phyloP scores from a whole-genome alignment of 148 eudicot genomes.

The Cornus kousa region DNA sequence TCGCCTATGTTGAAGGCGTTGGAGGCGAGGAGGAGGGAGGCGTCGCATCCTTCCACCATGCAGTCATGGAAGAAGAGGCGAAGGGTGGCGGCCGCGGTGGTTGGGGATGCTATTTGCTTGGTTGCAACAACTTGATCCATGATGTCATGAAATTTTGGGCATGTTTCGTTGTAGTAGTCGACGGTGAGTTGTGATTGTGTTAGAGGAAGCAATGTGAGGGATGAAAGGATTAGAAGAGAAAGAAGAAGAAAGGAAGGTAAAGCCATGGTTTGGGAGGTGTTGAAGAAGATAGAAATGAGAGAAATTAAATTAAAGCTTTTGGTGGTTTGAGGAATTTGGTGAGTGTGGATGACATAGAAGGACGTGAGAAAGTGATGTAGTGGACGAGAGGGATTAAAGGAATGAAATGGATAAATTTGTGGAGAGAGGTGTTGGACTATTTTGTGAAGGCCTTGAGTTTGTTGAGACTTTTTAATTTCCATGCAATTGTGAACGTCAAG shows the following conservation, averaged over 20 bases:
- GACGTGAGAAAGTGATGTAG: not conserved
- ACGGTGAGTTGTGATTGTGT: not conserved
- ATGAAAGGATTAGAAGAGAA: not conserved
- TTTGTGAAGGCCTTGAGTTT: no score
- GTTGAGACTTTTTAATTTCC: no score
- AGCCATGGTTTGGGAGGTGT: not conserved
- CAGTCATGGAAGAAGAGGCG: conserved; percentile 55
- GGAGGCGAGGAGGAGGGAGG: conserved; percentile 40
- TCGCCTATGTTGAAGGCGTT: conserved; percentile 41
- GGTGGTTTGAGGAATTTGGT: not conserved
- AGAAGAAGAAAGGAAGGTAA: not conserved
- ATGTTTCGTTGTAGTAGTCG: not conserved
- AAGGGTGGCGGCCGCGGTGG: conserved; percentile 40
- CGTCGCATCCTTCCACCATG: conserved; percentile 53
- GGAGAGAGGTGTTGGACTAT: no score
- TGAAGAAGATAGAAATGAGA: not conserved
- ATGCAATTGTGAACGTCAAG: no score
- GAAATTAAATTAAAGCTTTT: not conserved
- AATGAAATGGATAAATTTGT: not conserved
- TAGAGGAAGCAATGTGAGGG: not conserved
- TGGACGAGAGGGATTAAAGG: not conserved
- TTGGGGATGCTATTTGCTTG: conserved; percentile 6
- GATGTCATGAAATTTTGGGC: not conserved
- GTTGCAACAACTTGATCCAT: not conserved
- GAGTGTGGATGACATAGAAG: no score